Base-by-base conservation (phyloP, 164 flowering plant genomes). In the Brasenia schreberi region DNA sequence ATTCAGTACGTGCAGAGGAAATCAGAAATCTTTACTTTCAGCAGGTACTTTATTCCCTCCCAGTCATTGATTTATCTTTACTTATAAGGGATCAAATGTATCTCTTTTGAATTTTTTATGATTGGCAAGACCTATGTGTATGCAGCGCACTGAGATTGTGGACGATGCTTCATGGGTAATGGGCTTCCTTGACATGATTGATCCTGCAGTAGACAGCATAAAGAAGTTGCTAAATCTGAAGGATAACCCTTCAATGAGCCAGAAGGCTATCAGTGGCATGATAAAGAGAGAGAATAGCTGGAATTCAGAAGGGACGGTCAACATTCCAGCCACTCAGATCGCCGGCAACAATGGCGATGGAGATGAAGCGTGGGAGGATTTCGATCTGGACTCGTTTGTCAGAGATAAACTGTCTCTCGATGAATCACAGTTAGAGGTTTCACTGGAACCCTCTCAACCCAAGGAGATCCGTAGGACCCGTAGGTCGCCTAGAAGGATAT, bases 91-190 rank as follows among this genome's bases (percentile, higher is more conserved):
- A 33, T 33, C 39, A 33, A 33, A 33, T 33, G 4, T 33, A 33
- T 33, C 4, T 33, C 39, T 33, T 33, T 33, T 33, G 39, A 33
- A 33, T 33, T 33, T 33, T 33, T 33, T 33, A 33, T 33, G 39
- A 33, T 4, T 1, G 39, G 39, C 16, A 58, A 58, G 16, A 1
- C 63, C 18, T 61, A 10, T 56, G 49, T 53, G 23, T 61, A 43
- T 19, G 78, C 94, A 94, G 98, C 85, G 95, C 0, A 90, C 90
- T 0, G 98, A 91, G 75, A 84, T 90, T n/a, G 96, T 87, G 5
- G 98, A 94, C 71, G 98, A 91, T 77, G 84, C 86, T 63, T 87
- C 98, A 43, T 94, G 98, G 98, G 85, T 85, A 23, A 90, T 74
- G 78, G 97, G 96, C 61, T 77, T 94, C 71, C 62, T 87, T 11